Evolutionary conservation across 345 rosid species (phyloP), one percentile per base, ranked within the genome.

Genomic region (Isatis tinctoria): DNA sequence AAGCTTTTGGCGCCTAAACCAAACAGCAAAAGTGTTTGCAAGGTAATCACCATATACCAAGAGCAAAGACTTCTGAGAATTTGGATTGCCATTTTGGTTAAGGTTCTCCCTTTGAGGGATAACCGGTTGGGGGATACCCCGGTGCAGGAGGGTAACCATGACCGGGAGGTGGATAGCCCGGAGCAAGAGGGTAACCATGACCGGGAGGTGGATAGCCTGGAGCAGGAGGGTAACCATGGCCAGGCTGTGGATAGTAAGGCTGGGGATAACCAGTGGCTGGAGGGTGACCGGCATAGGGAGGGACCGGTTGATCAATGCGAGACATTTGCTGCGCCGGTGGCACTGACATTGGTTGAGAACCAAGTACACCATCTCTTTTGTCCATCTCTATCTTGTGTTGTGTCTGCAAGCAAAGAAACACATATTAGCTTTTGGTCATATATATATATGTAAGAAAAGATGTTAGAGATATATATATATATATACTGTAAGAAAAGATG

Each of bases 371-470:
- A 18, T 87, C 92, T 77, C 95, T 78, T 79, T 85, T 86, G 78
- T 89, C 97, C 91, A 91, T 83, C 76, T 91, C 97, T 48, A 89
- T 30, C 83, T 87, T 91, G 79, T 86, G 93, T 73, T 89, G 97
- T 13, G 91, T 82, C 93, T 91, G 84, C 76, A 68, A 75, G 40
- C 40, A 52, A 10, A 71, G 87, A 86, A 52, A 87, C 35, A 85
- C 18, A 53, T 30, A 41, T 35, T n/a, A 3, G 13, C 1, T 53
- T 36, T 54, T 51, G 40, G 37, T 49, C 84, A 65, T 17, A 26
- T 77, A 78, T 77, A 78, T 66, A 68, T 67, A 12, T 68, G 28
- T 60, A 74, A 28, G 17, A 72, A 26, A 47, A 69, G 14, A 75
- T 69, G 72, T 20, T 1, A 45, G 0, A 13, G 2, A 56, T n/a